Conservation (phyloP, 495 filamentous ascomycete species). For the Lepidopterella palustris region DNA sequence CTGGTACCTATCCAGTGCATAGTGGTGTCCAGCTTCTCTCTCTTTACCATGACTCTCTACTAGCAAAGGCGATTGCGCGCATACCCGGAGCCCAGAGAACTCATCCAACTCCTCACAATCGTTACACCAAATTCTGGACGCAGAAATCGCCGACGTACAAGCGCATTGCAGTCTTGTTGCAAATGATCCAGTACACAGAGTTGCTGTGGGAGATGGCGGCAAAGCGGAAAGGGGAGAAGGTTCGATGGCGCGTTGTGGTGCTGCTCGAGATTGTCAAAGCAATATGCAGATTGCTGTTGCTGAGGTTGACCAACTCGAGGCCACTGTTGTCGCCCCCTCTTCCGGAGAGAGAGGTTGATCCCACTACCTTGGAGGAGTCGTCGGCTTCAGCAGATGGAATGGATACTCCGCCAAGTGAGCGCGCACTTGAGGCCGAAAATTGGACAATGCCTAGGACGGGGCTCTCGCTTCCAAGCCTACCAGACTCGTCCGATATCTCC, state of each 20-base stretch:
- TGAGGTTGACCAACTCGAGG: slow-evolving; percentile 75
- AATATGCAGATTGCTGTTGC: slow-evolving; percentile 70
- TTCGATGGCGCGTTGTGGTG: slow-evolving; percentile 85
- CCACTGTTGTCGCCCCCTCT: slow-evolving; percentile 79
- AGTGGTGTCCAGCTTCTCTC: slow-evolving; percentile 82
- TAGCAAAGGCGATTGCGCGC: slow-evolving; percentile 55
- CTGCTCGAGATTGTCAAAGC: slow-evolving; percentile 83
- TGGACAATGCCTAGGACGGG: slow-evolving; percentile 98
- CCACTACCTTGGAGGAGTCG: slow-evolving; percentile 52
- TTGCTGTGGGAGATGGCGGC: slow-evolving; percentile 80
- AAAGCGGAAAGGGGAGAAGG: slow-evolving; percentile 73
- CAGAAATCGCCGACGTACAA: slow-evolving; percentile 67
- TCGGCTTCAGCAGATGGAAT: slow-evolving; percentile 22
- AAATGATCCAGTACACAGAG: slow-evolving; percentile 90
- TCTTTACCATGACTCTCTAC: slow-evolving; percentile 88
- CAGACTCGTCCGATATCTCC: slow-evolving; percentile 69
- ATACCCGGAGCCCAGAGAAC: slow-evolving; percentile 39
- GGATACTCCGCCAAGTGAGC: slow-evolving; percentile 45
- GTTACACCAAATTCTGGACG: slow-evolving; percentile 89
- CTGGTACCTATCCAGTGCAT: slow-evolving; percentile 56
- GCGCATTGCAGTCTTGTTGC: slow-evolving; percentile 68
- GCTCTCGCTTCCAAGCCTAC: slow-evolving; percentile 71
- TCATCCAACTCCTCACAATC: slow-evolving; percentile 66
- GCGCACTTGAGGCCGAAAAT: slow-evolving; percentile 42
- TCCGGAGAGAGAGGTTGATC: slow-evolving; percentile 74